A percentile compares a stretch with the other conserved stretches of the same genome.
Conservation (phyloP, 1,284 basidiomycete species). For the Ceratobasidium sp. region DNA sequence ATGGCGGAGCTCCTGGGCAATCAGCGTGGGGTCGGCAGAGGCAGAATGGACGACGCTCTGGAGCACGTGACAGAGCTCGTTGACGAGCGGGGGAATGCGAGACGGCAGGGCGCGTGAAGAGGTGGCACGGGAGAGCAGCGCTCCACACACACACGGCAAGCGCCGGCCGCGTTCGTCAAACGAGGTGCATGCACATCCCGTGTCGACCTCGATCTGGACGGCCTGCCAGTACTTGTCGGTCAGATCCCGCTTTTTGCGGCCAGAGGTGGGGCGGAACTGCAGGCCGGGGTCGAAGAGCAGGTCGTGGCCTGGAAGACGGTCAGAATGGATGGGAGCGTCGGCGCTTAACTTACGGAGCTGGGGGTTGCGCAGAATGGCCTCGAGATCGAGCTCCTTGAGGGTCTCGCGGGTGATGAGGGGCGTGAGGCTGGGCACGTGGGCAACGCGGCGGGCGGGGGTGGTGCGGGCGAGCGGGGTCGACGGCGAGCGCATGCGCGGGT, state of each 20-base stretch:
- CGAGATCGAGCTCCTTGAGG: constrained; percentile 82
- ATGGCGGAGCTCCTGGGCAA: constrained; percentile 79
- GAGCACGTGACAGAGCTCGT: constrained; percentile 81
- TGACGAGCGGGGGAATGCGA: constrained; percentile 72
- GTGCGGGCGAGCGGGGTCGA: constrained; percentile 29
- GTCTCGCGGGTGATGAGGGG: constrained; percentile 85
- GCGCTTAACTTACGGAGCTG: constrained; percentile 72
- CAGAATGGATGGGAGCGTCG: constrained; percentile 18
- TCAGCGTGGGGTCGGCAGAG: constrained; percentile 62
- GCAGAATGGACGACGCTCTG: constrained; percentile 72
- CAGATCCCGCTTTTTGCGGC: constrained; percentile 73
- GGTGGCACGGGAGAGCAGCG: constrained; percentile 53
- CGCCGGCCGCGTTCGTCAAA: constrained; percentile 66
- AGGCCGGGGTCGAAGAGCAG: constrained; percentile 82
- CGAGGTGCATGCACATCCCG: constrained; percentile 82
- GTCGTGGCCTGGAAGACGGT: constrained; percentile 68
- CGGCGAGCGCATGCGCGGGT: constrained; percentile 26
- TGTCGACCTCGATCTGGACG: constrained; percentile 75
- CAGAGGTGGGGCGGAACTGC: constrained; percentile 72
- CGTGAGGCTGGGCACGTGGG: constrained; percentile 59
- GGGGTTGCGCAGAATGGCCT: constrained; percentile 83
- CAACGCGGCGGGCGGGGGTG: constrained; percentile 16
- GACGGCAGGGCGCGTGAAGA: constrained; percentile 53
- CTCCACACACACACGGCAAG: constrained; percentile 65
- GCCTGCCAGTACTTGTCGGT: constrained; percentile 86